These are phyloP conservation scores for Serendipita sp. DNA, from an alignment of 768 basidiomycete species.

Conservation along the genomic window DNA sequence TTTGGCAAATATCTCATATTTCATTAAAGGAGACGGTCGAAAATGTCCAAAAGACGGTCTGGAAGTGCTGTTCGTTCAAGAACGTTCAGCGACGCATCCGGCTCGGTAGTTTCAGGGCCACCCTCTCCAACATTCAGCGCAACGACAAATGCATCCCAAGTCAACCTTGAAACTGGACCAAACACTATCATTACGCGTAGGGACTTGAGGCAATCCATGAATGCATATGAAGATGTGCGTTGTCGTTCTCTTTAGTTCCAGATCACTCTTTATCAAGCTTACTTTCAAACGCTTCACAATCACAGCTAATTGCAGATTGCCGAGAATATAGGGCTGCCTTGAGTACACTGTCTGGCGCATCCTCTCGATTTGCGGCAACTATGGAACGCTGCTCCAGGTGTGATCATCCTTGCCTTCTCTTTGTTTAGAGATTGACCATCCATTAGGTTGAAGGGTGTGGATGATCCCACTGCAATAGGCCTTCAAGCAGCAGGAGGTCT, in stretches of 20 bases:
- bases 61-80: not conserved
- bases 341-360: constrained; percentile 63
- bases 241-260: constrained; percentile 5
- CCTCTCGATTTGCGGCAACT: constrained; percentile 72
- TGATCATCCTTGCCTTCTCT: constrained; percentile 15
- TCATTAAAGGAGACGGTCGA: too few species aligned
- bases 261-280: too few species aligned
- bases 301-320: constrained; percentile 57
- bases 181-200: constrained; percentile 68
- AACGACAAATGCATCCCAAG: constrained; percentile 48
- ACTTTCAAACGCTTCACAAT: not conserved
- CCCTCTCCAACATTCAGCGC: constrained; percentile 80
- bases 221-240: constrained; percentile 68
- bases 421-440: not conserved
- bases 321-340: constrained; percentile 70
- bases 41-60: not conserved
- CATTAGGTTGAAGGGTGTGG: constrained; percentile 55
- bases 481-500: constrained; percentile 76
- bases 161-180: constrained; percentile 8
- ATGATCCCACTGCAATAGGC: constrained; percentile 64
- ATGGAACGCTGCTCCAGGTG: constrained; percentile 74
- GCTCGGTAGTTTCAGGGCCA: constrained; percentile 20
- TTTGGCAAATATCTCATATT: too few species aligned
- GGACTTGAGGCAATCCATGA: constrained; percentile 59
- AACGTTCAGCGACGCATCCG: not conserved